Evolutionary conservation across 106 monocot species (phyloP), one percentile per base, ranked within the genome.

Genomic region (Iris macrosiphon): DNA sequence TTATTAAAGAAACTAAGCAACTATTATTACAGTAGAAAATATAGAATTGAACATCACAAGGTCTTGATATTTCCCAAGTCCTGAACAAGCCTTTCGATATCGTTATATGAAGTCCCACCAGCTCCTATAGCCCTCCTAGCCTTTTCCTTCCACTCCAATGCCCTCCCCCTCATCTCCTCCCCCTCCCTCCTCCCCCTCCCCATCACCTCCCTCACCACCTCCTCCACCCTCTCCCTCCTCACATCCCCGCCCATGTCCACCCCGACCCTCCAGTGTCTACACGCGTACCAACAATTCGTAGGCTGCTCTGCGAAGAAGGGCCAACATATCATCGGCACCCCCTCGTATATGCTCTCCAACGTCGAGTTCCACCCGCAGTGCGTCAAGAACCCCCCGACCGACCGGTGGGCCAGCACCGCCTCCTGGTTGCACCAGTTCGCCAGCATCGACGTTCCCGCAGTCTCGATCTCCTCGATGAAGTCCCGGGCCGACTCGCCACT

Each of bases 281-380:
- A 62, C 21, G 17, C 33, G 24, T 55, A 55, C 3, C n/a, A 5
- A 16, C 55, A 55, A 37, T 55, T 55, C 22, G 38, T 55, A 23
- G 18, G 35, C 15, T 55, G 55, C 34, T 55, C 55, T 12, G 10
- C 55, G 12, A 55, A 55, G 6, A 22, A 55, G 1, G 55, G 37
- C 55, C 55, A 55, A 55, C 55, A 55, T 7, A 55, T 21, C 62
- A 62, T 35, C n/a, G 62, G 62, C 17, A 62, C 32, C 2, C 62
- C 62, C 13, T 8, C 1, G 35, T 49, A 47, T 23, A 62, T 48
- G 22, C 62, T 49, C 49, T 89, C 79, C 51, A 74, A 23, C 32
- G 64, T 48, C 33, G 88, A 88, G 61, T 88, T 88, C 88, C 75
- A 83, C 18, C 88, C 88, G 52, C 88, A 88, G 57, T 83, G 88